These are phyloP conservation scores for Colletotrichum sp. DNA, from an alignment of 2,329 filamentous ascomycete genomes.

Conservation along the genomic window DNA sequence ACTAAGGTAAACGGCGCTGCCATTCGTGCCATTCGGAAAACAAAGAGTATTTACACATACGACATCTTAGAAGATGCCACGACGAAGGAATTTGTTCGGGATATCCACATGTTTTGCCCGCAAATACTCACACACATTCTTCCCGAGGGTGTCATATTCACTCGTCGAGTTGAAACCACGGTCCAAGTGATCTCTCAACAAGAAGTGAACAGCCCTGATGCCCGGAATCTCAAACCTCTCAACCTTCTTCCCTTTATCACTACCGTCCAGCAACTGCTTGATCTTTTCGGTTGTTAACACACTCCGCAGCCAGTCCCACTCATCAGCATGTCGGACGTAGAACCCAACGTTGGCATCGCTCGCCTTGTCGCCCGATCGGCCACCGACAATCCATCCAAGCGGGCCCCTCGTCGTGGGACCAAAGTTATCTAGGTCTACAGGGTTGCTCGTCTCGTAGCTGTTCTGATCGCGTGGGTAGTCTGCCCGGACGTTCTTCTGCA, in stretches of 20 bases:
- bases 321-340: slow-evolving; percentile 46
- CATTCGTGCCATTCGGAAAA: neutral
- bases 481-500: slow-evolving; percentile 22
- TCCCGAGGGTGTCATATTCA: slow-evolving; percentile 48
- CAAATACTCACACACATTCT: slow-evolving; percentile 50
- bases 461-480: slow-evolving; percentile 24
- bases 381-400: slow-evolving; percentile 19
- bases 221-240: slow-evolving; percentile 45
- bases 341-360: slow-evolving; percentile 48
- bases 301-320: slow-evolving; percentile 48
- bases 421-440: slow-evolving; percentile 23
- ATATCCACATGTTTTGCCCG: slow-evolving; percentile 49
- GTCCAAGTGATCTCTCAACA: slow-evolving; percentile 12
- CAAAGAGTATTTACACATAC: neutral
- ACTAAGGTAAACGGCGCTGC: neutral
- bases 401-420: slow-evolving; percentile 26
- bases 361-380: slow-evolving; percentile 39
- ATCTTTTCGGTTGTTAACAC: slow-evolving; percentile 35
- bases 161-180: slow-evolving; percentile 17
- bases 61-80: slow-evolving; percentile 34
- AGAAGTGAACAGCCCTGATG: slow-evolving; percentile 27
- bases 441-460: slow-evolving; percentile 23
- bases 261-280: slow-evolving; percentile 23
- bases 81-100: slow-evolving; percentile 44
- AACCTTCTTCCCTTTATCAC: slow-evolving; percentile 29